phyloP scores from a whole-genome alignment of 2,329 filamentous ascomycete species.

The Thelonectria rubi region DNA sequence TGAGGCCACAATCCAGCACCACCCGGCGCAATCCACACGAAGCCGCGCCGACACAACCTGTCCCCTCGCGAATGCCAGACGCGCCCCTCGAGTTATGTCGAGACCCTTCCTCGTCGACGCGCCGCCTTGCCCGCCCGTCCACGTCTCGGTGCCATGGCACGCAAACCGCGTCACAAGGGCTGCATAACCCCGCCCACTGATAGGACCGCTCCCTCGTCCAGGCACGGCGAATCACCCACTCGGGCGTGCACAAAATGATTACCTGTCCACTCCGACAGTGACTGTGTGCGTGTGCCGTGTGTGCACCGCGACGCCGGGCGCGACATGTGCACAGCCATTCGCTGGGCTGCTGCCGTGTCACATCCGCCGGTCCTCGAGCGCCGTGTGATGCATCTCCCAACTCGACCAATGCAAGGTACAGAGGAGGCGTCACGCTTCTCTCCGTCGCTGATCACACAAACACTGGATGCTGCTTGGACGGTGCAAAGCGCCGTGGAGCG shows the following conservation, averaged over 20 bases:
- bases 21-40: constrained; percentile 16
- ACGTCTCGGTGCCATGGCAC: constrained; percentile 40
- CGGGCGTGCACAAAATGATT: constrained; percentile 37
- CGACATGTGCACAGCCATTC: constrained; percentile 46
- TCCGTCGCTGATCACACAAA: constrained; percentile 33
- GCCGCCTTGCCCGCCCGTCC: constrained; percentile 35
- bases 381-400: constrained; percentile 32
- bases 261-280: constrained; percentile 39
- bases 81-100: constrained; percentile 39
- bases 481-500: constrained; percentile 32
- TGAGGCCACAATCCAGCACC: constrained; percentile 22
- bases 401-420: constrained; percentile 43
- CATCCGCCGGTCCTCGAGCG: constrained; percentile 37
- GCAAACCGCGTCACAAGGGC: constrained; percentile 48
- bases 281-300: constrained; percentile 24
- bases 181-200: constrained; percentile 49
- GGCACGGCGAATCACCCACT: constrained; percentile 33
- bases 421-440: constrained; percentile 36
- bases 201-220: constrained; percentile 38
- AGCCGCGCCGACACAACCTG: constrained; percentile 2
- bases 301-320: constrained; percentile 35
- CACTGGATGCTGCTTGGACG: constrained; percentile 31
- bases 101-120: constrained; percentile 30
- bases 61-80: constrained; percentile 35
- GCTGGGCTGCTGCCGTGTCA: constrained; percentile 42